Base-by-base conservation (phyloP, 768 basidiomycete species). In the Kwoniella sp. region DNA sequence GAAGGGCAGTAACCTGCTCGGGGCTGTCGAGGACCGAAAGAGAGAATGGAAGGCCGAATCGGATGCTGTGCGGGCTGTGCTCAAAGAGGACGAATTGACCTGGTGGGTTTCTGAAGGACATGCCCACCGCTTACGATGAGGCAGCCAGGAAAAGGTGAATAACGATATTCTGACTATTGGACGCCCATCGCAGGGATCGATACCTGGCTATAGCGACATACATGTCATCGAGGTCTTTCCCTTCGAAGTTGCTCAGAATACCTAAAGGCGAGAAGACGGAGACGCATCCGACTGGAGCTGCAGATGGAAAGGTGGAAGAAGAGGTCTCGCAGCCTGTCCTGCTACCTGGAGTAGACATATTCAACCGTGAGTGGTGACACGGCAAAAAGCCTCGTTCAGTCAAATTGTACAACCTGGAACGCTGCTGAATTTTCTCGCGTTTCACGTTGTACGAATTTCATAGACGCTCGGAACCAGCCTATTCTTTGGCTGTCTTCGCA, bases 211-310 rank as follows among this genome's bases (percentile, higher is more conserved):
- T 89, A 0, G 82, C 88, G 6, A 92, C 89, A 0, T 87, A 90
- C 73, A 82, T 92, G 37, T 91, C 91, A 1, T 94, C 93, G 0
- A 86, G 94, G 55, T 90, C 92, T 0, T 97, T 96, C 73, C 91
- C 93, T 0, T 96, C 93, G 0, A 86, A 87, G 7, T 81, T 97
- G 22, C 83, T 96, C 27, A 86, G 86, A 4, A 72, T 77, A 21
- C 83, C 71, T 0, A 83, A 87, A 0, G 73, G 83, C 29, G 78
- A 83, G 13, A 79, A 84, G 0, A 79, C 83, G 8, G 24, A 61
- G 7, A 65, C 65, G 19, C 57, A 58, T 9, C 48, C 64, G 12
- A 59, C 64, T 19, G 33, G 33, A 33, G 40, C 40, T 19, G 17
- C 7, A 44, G 17, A 44, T 9, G 52, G 67, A 17, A 65, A 66